These are phyloP conservation scores for Harringtonia aguacate DNA, from an alignment of 2,329 filamentous ascomycete genomes.

Conservation along the genomic window DNA sequence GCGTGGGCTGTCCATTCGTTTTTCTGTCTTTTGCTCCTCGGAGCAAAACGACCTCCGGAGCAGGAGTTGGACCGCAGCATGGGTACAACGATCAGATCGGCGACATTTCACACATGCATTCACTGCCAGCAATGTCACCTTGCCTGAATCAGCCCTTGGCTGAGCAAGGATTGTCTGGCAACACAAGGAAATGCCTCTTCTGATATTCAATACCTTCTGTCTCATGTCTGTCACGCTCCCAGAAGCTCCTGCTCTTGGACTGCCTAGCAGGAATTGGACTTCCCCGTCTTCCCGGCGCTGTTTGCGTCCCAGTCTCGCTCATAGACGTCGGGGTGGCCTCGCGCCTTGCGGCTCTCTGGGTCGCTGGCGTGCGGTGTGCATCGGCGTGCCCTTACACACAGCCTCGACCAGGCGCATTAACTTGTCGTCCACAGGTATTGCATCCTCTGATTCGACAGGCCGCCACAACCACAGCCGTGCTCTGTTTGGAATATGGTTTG, in stretches of 20 bases:
- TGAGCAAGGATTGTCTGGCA: constrained; percentile 29
- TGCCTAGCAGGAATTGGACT: constrained; percentile 10
- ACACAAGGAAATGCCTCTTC: constrained; percentile 34
- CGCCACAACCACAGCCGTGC: constrained; percentile 30
- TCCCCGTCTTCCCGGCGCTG: constrained; percentile 11
- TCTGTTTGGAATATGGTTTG: constrained; percentile 9
- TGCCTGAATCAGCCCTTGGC: constrained; percentile 31
- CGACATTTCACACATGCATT: constrained; percentile 23
- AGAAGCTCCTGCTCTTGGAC: constrained; percentile 23
- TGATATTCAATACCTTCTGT: constrained; percentile 16
- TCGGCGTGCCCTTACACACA: constrained; percentile 18
- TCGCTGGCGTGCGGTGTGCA: neutral
- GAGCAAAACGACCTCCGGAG: neutral
- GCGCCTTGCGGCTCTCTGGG: neutral
- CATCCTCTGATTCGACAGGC: constrained; percentile 25
- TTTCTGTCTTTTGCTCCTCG: constrained; percentile 11
- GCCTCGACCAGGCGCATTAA: constrained; percentile 48
- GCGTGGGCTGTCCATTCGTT: neutral
- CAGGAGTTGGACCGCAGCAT: constrained; percentile 33
- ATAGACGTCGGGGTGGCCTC: constrained; percentile 9
- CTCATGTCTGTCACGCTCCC: constrained; percentile 31
- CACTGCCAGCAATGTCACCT: constrained; percentile 20
- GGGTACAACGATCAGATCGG: constrained; percentile 38
- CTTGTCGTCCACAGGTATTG: constrained; percentile 29
- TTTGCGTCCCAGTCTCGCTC: constrained; percentile 11